Conservation (phyloP, 2,329 filamentous ascomycete species). For the Beauveria medogensis region DNA sequence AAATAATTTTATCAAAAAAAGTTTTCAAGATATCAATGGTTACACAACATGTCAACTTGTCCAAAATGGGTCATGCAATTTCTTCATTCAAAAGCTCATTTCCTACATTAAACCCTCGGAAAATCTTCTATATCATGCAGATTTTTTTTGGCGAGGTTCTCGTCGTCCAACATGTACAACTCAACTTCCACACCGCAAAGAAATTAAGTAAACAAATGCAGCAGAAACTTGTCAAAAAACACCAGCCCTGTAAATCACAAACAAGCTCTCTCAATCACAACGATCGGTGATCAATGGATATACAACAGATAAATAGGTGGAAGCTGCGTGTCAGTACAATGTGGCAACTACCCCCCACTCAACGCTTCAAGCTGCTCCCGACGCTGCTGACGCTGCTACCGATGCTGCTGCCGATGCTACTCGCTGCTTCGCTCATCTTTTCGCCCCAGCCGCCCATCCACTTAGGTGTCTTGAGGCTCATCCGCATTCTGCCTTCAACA, state of each 20-base stretch:
- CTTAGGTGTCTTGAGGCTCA: conserved; percentile 47
- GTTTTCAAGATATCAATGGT: not conserved
- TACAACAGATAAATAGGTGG: no score
- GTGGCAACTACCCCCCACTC: conserved; percentile 4
- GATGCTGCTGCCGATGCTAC: conserved; percentile 37
- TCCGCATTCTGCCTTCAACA: conserved; percentile 71
- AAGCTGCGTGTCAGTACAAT: not conserved
- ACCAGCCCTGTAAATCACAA: not conserved
- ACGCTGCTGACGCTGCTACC: conserved; percentile 42
- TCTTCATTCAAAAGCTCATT: not conserved
- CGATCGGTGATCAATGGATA: not conserved
- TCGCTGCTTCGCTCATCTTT: conserved; percentile 40
- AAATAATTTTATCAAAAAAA: not conserved
- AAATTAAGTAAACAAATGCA: conserved; percentile 4
- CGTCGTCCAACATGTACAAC: not conserved
- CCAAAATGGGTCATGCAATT: not conserved
- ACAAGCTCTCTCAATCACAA: conserved; percentile 6
- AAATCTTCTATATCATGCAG: not conserved
- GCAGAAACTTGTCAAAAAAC: not conserved
- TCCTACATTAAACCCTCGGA: conserved; percentile 5
- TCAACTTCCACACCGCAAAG: not conserved
- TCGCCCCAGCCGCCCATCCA: conserved; percentile 38
- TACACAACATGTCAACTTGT: no score
- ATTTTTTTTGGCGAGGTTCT: not conserved
- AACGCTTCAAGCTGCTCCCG: conserved; percentile 29